Percentiles rank a stretch among this genome's conserved stretches.
phyloP scores from a whole-genome alignment of 2,329 filamentous ascomycete species.

The Aspergillaceae sp. region DNA sequence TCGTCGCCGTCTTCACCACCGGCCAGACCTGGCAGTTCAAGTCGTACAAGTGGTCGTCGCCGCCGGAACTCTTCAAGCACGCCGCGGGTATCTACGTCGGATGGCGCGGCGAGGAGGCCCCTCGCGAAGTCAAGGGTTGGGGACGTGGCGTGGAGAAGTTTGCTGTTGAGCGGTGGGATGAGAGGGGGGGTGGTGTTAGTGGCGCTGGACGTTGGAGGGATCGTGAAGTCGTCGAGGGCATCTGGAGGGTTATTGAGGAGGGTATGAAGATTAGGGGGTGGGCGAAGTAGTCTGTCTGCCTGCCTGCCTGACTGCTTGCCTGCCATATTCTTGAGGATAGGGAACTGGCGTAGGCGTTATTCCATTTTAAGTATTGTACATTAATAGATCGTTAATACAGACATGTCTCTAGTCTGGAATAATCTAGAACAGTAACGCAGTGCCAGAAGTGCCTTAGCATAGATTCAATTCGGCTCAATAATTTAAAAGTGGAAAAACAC shows the following conservation, averaged over 20 bases:
- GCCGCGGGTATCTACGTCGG: conserved; percentile 82
- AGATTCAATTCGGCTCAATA: too few species aligned
- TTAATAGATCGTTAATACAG: too few species aligned
- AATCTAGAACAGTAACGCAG: too few species aligned
- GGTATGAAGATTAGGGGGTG: conserved; percentile 82
- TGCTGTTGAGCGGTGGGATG: conserved; percentile 74
- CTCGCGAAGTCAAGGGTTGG: conserved; percentile 71
- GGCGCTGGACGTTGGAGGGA: conserved; percentile 62
- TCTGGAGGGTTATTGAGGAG: conserved; percentile 83
- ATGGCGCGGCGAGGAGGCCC: conserved; percentile 75
- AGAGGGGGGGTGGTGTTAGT: conserved; percentile 30
- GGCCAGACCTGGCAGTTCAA: conserved; percentile 99
- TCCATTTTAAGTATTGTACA: too few species aligned
- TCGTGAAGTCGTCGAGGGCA: conserved; percentile 81
- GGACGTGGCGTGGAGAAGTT: conserved; percentile 73
- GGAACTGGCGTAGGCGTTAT: too few species aligned
- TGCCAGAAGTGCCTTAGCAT: too few species aligned
- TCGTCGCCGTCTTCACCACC: conserved; percentile 95
- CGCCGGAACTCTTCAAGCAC: conserved; percentile 81
- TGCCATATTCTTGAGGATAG: too few species aligned
- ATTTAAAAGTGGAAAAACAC: too few species aligned
- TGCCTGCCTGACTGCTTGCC: too few species aligned
- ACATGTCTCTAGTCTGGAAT: too few species aligned
- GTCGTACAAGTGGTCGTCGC: conserved; percentile 89
- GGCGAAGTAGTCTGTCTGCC: conserved; percentile 28